Evolutionary conservation across 2,329 filamentous ascomycete species (phyloP).

Genomic region (Botrytis byssoidea): DNA sequence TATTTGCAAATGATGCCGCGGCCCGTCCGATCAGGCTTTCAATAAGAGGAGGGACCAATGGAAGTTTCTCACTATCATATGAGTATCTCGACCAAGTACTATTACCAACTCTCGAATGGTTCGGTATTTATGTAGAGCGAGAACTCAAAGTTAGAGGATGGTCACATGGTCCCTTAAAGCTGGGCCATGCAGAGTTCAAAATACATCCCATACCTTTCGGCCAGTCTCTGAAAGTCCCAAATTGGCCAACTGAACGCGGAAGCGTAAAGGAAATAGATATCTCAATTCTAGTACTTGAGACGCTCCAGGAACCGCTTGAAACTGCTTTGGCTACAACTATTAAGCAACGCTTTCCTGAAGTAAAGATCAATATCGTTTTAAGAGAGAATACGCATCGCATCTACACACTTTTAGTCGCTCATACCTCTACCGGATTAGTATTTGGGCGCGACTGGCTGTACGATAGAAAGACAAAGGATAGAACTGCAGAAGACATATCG

Average conservation of each 20-base stretch:
- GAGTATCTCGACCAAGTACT: conserved; percentile 64
- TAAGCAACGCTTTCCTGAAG: conserved; percentile 44
- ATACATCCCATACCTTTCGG: conserved; percentile 44
- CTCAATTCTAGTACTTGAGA: conserved; percentile 50
- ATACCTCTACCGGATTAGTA: conserved; percentile 46
- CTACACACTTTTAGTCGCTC: conserved; percentile 57
- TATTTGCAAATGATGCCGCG: conserved; percentile 51
- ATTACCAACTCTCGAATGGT: conserved; percentile 53
- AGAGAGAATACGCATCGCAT: conserved; percentile 55
- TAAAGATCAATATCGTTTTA: conserved; percentile 47
- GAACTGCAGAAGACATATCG: conserved; percentile 35
- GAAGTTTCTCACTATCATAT: conserved; percentile 55
- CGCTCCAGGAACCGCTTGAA: conserved; percentile 46
- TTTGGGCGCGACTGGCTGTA: conserved; percentile 52
- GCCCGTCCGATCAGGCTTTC: conserved; percentile 48
- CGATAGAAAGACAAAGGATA: conserved; percentile 42
- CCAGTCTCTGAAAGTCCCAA: conserved; percentile 41
- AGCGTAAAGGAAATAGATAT: conserved; percentile 49
- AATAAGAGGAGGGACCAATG: conserved; percentile 60
- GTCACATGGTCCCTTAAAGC: conserved; percentile 37
- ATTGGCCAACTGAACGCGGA: conserved; percentile 34
- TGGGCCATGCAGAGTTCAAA: conserved; percentile 45
- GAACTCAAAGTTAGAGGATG: conserved; percentile 50
- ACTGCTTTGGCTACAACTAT: conserved; percentile 45
- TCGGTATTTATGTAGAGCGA: conserved; percentile 50